These are phyloP conservation scores for Neurospora sp. DNA, from an alignment of 495 filamentous ascomycete species.

Conservation along the genomic window DNA sequence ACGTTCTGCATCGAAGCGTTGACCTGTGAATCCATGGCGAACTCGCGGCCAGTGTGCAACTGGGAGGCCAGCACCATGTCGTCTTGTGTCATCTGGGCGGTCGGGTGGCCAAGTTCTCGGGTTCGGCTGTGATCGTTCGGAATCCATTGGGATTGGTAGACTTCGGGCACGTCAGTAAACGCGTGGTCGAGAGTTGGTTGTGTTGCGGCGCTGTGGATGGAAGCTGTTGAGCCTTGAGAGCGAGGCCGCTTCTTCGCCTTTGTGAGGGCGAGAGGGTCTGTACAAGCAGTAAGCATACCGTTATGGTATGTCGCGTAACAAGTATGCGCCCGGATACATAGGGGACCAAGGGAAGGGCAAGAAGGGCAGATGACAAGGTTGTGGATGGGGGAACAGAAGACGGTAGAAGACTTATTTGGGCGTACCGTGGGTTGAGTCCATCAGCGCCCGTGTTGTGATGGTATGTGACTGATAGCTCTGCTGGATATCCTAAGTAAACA, in stretches of 20 bases:
- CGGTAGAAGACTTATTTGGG: not conserved
- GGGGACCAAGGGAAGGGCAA: not conserved
- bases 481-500: not conserved
- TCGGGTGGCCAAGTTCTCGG: conserved; percentile 23
- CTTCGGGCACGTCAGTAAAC: conserved; percentile 40
- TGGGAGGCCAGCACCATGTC: conserved; percentile 55
- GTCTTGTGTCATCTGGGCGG: conserved; percentile 46
- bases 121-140: conserved; percentile 38
- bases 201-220: conserved; percentile 58
- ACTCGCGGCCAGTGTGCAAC: conserved; percentile 42
- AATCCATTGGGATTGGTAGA: conserved; percentile 46
- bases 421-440: conserved; percentile 28
- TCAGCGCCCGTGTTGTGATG: conserved; percentile 8
- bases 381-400: not conserved
- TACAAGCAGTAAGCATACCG: conserved; percentile 8
- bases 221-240: conserved; percentile 80
- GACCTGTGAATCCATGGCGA: conserved; percentile 40
- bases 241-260: conserved; percentile 52
- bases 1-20: conserved; percentile 40
- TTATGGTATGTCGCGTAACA: not conserved
- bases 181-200: conserved; percentile 54
- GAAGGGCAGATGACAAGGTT: not conserved
- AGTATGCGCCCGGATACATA: not conserved
- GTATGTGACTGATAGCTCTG: not conserved
- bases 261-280: conserved; percentile 22